These are phyloP conservation scores for Bocquillonia castaneifolia DNA, from an alignment of 441 rosid genomes.

Conservation along the genomic window DNA sequence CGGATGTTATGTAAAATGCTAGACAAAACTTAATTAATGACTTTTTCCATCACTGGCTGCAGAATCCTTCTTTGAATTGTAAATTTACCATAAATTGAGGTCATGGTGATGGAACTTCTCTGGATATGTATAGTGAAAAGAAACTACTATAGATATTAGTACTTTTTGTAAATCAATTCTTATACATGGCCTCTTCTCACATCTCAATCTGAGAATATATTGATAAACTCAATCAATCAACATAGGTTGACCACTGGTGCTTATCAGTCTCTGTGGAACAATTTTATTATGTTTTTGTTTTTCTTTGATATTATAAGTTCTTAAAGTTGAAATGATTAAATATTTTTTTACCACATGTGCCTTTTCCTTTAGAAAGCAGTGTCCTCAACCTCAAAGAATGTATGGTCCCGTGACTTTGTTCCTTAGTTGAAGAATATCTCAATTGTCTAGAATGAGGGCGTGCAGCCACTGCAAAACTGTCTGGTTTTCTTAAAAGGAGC, in stretches of 20 bases:
- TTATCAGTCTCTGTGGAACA: neutral
- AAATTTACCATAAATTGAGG: no score
- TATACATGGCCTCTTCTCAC: no score
- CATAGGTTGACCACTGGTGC: neutral
- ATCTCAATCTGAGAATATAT: no score
- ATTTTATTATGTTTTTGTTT: neutral
- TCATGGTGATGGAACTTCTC: neutral
- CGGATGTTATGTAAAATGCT: neutral
- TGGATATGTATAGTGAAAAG: no score
- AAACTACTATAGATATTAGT: no score
- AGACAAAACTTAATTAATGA: neutral
- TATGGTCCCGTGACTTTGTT: constrained; percentile 10
- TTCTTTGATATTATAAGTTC: neutral
- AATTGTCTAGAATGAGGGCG: constrained; percentile 65
- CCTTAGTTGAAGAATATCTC: constrained; percentile 70
- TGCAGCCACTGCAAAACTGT: constrained; percentile 63
- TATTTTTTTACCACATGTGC: neutral
- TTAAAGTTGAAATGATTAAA: neutral
- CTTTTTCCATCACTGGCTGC: neutral
- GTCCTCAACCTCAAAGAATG: constrained; percentile 9
- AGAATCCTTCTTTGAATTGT: neutral
- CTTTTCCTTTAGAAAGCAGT: no score
- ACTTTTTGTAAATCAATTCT: no score
- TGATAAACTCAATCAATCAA: no score
- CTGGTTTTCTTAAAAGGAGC: constrained; percentile 75